phyloP scores from a whole-genome alignment of 1,284 basidiomycete species.

The Limonomyces culmigenus region DNA sequence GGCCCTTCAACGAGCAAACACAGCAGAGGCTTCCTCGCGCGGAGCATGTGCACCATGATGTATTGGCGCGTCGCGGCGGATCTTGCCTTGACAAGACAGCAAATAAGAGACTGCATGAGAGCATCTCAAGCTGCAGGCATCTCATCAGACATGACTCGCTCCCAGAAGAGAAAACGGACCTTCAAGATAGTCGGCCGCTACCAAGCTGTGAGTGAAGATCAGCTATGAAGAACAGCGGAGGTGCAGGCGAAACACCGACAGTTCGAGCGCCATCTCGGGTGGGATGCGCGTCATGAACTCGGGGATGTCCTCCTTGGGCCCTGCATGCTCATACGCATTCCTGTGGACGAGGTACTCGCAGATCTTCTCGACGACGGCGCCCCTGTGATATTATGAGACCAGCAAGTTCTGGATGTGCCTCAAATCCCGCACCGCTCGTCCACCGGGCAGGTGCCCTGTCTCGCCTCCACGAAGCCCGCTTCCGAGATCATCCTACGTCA shows the following conservation, averaged over 20 bases:
- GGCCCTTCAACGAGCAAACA: too few relatives aligned
- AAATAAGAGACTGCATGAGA: too few relatives aligned
- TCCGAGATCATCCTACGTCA: too few relatives aligned
- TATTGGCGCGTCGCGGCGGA: too few relatives aligned
- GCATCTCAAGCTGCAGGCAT: too few relatives aligned
- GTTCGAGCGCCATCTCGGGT: constrained; percentile 67
- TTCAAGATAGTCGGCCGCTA: constrained; percentile 64
- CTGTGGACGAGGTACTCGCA: constrained; percentile 74
- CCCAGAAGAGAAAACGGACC: too few relatives aligned
- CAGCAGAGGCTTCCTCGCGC: too few relatives aligned
- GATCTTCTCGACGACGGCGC: constrained; percentile 65
- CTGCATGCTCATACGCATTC: constrained; percentile 40
- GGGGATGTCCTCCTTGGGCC: constrained; percentile 53
- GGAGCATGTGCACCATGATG: too few relatives aligned
- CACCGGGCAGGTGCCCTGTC: constrained; percentile 27
- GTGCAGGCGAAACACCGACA: constrained; percentile 33
- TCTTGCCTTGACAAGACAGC: too few relatives aligned
- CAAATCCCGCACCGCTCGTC: constrained; percentile 22
- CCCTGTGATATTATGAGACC: constrained; percentile 21
- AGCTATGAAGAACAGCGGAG: neutral
- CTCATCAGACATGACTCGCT: too few relatives aligned
- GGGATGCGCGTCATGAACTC: constrained; percentile 66
- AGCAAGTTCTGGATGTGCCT: neutral
- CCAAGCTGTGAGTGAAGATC: constrained; percentile 22
- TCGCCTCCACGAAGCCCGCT: constrained; percentile 29